Conservation (phyloP, 1,139 yeast genomes). For the Saccharomyces hybrid region DNA sequence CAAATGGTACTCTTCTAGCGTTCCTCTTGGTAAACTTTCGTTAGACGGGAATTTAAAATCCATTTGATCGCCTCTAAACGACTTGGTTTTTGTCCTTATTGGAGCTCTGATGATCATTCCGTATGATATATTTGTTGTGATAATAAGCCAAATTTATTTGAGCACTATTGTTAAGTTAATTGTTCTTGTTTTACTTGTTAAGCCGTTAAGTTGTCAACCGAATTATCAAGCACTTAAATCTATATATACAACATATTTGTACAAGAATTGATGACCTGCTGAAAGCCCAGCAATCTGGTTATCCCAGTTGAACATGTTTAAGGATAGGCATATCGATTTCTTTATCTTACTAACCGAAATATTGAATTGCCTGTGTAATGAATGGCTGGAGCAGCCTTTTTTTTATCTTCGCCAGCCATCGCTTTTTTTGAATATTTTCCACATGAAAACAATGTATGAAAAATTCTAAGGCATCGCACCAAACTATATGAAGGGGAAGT, state of each 20-base stretch:
- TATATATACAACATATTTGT: background rate
- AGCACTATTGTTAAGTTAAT: background rate
- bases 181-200: background rate
- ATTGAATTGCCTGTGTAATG: background rate
- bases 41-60: constrained; percentile 28
- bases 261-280: background rate
- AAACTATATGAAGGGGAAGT: background rate
- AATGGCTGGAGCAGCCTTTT: background rate
- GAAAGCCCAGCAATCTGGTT: background rate
- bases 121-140: background rate
- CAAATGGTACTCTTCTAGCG: constrained; percentile 16
- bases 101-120: constrained; percentile 25
- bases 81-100: constrained; percentile 29
- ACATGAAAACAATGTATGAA: background rate
- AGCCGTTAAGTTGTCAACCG: background rate
- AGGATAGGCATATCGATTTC: background rate
- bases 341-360: background rate
- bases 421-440: background rate
- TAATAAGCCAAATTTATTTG: background rate
- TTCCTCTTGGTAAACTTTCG: constrained; percentile 11
- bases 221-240: background rate
- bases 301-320: background rate
- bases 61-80: constrained; percentile 28
- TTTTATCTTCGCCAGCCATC: background rate
- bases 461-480: background rate